Evolutionary conservation across 495 filamentous ascomycete genomes (phyloP), one percentile per base, ranked within the genome.

Genomic region (Penicillium herquei): DNA sequence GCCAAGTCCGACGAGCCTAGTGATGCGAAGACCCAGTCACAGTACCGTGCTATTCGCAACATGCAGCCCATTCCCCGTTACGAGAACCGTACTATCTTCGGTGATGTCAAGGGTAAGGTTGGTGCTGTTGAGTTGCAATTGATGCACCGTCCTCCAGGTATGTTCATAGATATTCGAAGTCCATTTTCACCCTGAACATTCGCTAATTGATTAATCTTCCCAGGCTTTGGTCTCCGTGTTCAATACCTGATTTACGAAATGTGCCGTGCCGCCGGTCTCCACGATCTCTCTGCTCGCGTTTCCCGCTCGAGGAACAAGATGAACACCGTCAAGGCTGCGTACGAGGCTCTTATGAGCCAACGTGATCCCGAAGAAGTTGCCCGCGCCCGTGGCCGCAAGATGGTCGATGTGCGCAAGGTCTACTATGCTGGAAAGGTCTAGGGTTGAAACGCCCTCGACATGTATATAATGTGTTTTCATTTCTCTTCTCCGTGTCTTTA

Each of bases 401-500:
- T 98, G 60, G 91, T 98, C 14, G 94, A 98, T 78, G 87, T 92
- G 44, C 79, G 94, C 64, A 97, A 92, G 79, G 94, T 98, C 64
- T 99, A 99, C 76, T 98, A 97, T 76, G 90, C 88, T 14, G 92
- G 92, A 10, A 81, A 80, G 68, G 78, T 84, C 63, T 81, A 74
- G 59, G 61, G 58, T 58, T 8, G 21, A 14, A n/a, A 1, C 41
- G 26, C 56, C 44, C 63, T 64, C 58, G 59, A 59, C 64, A 61
- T 75, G 71, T 74, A 75, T 70, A 75, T 75, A 77, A 74, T 71
- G 51, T 46, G 58, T 61, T 57, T 62, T 58, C 40, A 39, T 62
- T 66, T 65, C 59, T 62, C 49, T 56, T 63, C 65, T 62, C 60
- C 51, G 52, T 63, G 51, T 70, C 56, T 69, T 61, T 55, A 51